Conservation (phyloP, 2,329 filamentous ascomycete genomes). For the Cladophialophora exuberans region DNA sequence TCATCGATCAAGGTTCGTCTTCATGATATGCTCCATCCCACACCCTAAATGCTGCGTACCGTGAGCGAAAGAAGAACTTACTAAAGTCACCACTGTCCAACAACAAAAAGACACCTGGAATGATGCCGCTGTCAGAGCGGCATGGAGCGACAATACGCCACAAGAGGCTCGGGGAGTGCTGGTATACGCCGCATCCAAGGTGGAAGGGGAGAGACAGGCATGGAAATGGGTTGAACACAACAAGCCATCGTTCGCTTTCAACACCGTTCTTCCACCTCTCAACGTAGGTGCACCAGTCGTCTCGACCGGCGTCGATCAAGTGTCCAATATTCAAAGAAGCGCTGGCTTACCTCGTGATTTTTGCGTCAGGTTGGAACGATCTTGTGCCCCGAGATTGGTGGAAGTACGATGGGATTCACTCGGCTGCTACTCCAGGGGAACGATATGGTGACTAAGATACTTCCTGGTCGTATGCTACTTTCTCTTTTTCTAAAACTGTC, state of each 20-base stretch:
- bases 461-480: constrained; percentile 5
- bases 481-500: not conserved
- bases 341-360: not conserved
- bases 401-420: constrained; percentile 13
- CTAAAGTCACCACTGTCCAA: too few relatives aligned
- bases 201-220: constrained; percentile 41
- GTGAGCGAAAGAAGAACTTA: too few relatives aligned
- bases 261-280: constrained; percentile 27
- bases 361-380: constrained; percentile 5
- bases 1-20: not conserved
- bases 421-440: constrained; percentile 1
- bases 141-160: constrained; percentile 20
- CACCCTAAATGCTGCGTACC: too few relatives aligned
- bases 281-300: constrained; percentile 1
- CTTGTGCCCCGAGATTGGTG: constrained; percentile 9
- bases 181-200: constrained; percentile 47
- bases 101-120: constrained; percentile 40
- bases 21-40: too few relatives aligned
- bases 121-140: constrained; percentile 33
- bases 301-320: too few relatives aligned
- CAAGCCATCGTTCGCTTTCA: constrained; percentile 34
- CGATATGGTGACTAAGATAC: not conserved
- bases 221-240: constrained; percentile 44
- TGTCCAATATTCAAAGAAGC: not conserved
- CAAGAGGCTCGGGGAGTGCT: too few relatives aligned